phyloP scores from a whole-genome alignment of 768 basidiomycete genomes.

The Rhodotorula kratochvilovae region DNA sequence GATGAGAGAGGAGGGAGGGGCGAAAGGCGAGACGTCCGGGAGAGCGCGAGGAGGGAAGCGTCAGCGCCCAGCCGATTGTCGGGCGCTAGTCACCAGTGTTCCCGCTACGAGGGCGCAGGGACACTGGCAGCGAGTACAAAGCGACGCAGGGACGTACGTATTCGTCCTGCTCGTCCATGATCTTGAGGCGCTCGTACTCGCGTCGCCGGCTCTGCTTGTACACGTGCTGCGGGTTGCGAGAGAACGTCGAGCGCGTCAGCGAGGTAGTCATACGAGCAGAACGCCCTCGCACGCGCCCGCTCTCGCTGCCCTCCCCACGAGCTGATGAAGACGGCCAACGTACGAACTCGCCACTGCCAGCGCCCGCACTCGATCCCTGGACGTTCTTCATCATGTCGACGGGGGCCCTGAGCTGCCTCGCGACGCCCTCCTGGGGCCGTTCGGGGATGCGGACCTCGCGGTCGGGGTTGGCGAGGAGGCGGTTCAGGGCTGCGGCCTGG shows the following conservation, averaged over 20 bases:
- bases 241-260: not conserved
- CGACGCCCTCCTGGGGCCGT: conserved; percentile 58
- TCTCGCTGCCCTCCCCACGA: too few species aligned
- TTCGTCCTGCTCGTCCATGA: conserved; percentile 75
- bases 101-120: too few species aligned
- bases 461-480: conserved; percentile 79
- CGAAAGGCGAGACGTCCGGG: not conserved
- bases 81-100: too few species aligned
- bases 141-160: conserved; percentile 56
- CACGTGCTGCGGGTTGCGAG: conserved; percentile 74
- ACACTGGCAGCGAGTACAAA: too few species aligned
- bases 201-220: conserved; percentile 91
- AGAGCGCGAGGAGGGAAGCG: not conserved
- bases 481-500: conserved; percentile 69
- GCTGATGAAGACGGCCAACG: not conserved
- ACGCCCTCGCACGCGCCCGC: too few species aligned
- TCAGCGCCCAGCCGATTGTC: too few species aligned
- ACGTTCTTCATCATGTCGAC: conserved; percentile 94
- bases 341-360: conserved; percentile 66
- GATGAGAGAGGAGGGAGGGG: not conserved
- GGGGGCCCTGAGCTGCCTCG: conserved; percentile 72
- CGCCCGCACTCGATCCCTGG: conserved; percentile 93
- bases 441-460: conserved; percentile 74
- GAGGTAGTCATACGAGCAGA: too few species aligned
- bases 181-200: conserved; percentile 88